Conservation (phyloP, 257 asterid genomes). For the Ophiorrhiza pumila region DNA sequence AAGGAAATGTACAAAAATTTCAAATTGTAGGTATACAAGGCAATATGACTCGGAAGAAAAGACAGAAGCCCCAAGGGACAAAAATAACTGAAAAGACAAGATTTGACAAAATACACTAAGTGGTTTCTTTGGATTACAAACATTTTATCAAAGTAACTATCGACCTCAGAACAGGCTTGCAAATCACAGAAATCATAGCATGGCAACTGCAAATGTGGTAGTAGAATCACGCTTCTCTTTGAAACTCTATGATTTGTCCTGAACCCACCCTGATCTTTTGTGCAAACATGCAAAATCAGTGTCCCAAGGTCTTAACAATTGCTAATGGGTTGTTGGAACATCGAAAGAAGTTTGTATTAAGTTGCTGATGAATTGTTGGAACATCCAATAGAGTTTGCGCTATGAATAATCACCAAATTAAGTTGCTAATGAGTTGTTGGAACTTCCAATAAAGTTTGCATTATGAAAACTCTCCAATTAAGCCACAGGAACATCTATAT, state of each 20-base stretch:
- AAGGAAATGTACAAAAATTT: slow-evolving; percentile 4
- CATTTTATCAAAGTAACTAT: neutral
- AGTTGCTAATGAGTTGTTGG: no score
- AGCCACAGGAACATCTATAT: neutral
- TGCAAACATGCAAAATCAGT: neutral
- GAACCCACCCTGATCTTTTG: neutral
- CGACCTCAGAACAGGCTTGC: neutral
- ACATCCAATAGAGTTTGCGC: neutral
- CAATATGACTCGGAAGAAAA: neutral
- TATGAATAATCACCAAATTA: no score
- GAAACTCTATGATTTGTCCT: neutral
- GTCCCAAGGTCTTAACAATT: neutral
- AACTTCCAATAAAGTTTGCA: no score
- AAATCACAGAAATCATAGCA: neutral
- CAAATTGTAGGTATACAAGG: slow-evolving; percentile 18
- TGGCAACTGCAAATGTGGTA: neutral
- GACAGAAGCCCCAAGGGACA: neutral
- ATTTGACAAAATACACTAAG: no score
- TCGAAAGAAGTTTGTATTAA: no score
- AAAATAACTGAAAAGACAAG: neutral
- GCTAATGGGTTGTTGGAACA: no score
- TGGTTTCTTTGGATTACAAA: no score
- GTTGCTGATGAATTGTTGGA: neutral
- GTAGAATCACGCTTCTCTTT: neutral
- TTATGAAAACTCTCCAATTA: no score